phyloP scores from a whole-genome alignment of 2,329 filamentous ascomycete genomes.

The Epichloe bromicola region DNA sequence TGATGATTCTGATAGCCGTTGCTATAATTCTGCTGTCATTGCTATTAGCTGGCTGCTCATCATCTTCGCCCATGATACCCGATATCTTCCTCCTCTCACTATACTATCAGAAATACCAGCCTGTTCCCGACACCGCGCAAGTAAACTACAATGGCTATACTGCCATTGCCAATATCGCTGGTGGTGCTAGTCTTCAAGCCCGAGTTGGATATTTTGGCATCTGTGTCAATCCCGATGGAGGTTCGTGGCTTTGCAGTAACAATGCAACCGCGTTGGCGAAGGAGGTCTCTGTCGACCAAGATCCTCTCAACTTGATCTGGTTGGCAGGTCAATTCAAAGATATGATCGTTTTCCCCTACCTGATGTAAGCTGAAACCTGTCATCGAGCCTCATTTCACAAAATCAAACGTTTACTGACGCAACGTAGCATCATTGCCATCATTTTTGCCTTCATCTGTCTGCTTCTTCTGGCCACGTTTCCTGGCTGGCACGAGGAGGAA shows the following conservation, averaged over 20 bases:
- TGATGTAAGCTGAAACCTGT: conserved; percentile 52
- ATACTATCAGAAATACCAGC: conserved; percentile 82
- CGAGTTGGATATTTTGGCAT: conserved; percentile 97
- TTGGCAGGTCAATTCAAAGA: conserved; percentile 95
- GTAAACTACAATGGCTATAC: conserved; percentile 79
- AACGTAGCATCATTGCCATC: conserved; percentile 77
- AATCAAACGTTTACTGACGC: neutral
- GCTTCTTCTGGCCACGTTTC: conserved; percentile 88
- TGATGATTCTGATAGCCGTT: conserved; percentile 94
- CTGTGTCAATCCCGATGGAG: conserved; percentile 83
- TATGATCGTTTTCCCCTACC: conserved; percentile 93
- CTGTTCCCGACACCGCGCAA: conserved; percentile 71
- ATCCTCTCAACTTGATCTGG: conserved; percentile 95
- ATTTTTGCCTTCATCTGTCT: conserved; percentile 96
- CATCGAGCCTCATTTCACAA: no score
- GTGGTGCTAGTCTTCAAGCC: conserved; percentile 69
- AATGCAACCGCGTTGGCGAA: conserved; percentile 90
- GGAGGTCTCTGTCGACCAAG: conserved; percentile 79
- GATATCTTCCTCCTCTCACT: conserved; percentile 96
- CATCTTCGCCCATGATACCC: conserved; percentile 87
- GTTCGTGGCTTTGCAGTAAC: conserved; percentile 89
- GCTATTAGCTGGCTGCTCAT: conserved; percentile 88
- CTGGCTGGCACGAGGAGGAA: conserved; percentile 89
- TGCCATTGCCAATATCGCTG: conserved; percentile 83
- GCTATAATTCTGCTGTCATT: conserved; percentile 89